Base-by-base conservation (phyloP, 768 basidiomycete species). In the Termitomyces sp. region DNA sequence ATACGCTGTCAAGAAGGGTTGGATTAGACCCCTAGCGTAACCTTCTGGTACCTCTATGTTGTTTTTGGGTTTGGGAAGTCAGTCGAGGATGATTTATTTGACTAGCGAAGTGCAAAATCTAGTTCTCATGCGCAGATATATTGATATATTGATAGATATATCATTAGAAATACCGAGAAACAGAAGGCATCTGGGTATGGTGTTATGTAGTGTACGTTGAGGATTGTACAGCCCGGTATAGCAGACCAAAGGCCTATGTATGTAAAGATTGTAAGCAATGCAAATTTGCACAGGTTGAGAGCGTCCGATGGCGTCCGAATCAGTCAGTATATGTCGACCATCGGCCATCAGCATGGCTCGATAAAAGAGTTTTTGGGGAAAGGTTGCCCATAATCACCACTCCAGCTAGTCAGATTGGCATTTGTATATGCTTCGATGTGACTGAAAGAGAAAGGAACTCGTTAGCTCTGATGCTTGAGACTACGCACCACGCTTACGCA, bases 351-450 rank as follows among this genome's bases (percentile, higher is more conserved):
- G 56, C 70, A 71, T 7, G 63, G 37, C 37, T 71, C 73, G 39
- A 74, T 60, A 42, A 81, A 69, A 24, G 71, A 75, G 68, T 83
- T 87, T 70, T 80, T 83, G 13, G 86, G 85, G 61, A 81, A 79
- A 8, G 78, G 70, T 57, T 79, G 76, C 7, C 74, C 74, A 61
- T 74, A 84, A 50, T 77, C 76, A 32, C 56, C 64, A 46, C 62
- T 65, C 79, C 78, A 79, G 20, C 71, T 75, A 31, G 77, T 78
- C 26, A 78, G 61, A 64, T 83, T 80, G 5, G 84, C 75, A 64
- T 92, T 86, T n/a, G 78, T 81, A 65, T 91, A 91, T 1, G 86
- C 85, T 57, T 85, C 80, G 22, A 75, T 69, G 64, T 86, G 79
- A 60, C 74, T 75, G 37, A 39, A 27, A 24, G 26, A 13, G 31